phyloP scores from a whole-genome alignment of 179 eudicot species.

The Nepenthes alata region DNA sequence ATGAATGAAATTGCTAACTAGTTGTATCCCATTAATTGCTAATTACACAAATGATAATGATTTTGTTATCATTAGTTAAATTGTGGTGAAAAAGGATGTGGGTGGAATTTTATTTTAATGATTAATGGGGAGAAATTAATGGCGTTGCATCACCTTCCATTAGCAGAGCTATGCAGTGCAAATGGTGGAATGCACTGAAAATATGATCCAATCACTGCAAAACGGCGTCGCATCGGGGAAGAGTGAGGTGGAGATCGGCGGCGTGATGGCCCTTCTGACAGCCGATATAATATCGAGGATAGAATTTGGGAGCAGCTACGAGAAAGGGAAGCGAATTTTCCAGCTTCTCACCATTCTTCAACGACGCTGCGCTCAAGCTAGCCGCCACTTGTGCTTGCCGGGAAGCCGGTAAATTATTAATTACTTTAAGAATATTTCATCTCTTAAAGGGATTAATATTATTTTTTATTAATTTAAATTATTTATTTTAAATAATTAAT shows the following conservation, averaged over 20 bases:
- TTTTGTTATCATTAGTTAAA: not conserved
- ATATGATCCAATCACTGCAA: conserved; percentile 36
- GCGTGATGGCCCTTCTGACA: conserved; percentile 48
- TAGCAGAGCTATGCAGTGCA: conserved; percentile 62
- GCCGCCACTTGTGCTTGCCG: conserved; percentile 67
- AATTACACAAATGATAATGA: no score
- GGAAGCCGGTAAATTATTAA: conserved; percentile 57
- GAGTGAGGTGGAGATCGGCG: conserved; percentile 69
- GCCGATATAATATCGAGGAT: conserved; percentile 84
- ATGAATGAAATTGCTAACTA: no score
- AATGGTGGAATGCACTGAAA: conserved; percentile 75
- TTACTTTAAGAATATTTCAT: no score
- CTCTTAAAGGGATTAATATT: no score
- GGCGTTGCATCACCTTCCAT: not conserved
- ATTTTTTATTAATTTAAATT: no score
- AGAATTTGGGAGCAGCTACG: conserved; percentile 61
- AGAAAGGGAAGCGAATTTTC: conserved; percentile 75
- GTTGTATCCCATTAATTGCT: no score
- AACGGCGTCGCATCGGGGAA: conserved; percentile 20
- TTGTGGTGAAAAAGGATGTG: no score
- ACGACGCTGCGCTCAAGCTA: conserved; percentile 70
- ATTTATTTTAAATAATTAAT: no score
- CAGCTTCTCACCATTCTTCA: conserved; percentile 48
- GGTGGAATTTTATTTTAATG: no score
- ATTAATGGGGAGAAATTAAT: not conserved